Base-by-base conservation (phyloP, 768 basidiomycete genomes). In the Pholiota conissans region DNA sequence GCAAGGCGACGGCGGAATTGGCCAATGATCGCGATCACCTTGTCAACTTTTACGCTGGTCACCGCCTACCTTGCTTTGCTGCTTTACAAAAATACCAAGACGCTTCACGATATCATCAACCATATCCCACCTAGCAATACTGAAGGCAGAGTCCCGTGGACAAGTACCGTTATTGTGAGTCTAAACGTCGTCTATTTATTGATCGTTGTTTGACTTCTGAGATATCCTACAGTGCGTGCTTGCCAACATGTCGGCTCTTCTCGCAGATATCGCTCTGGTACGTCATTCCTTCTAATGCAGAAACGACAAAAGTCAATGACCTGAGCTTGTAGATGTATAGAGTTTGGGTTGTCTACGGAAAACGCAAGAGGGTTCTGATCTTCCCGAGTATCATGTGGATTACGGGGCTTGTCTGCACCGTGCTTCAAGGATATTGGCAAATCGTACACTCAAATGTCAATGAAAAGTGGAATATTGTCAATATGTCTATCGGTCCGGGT, bases 161-260 rank as follows among this genome's bases (percentile, higher is more conserved):
- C 45, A 16, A 42, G 42, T 3, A 55, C 55, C n/a, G 59, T 53
- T 22, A 56, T 60, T 16, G 59, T 60, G 27, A 52, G 59, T 45
- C n/a, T 4, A 37, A 54, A 35, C 11, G 18, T 49, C 29, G 30
- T 30, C 22, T 7, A n/a, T 24, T 49, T 10, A 32, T 32, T 6
- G 13, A 6, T 8, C 24, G n/a, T 35, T n/a, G 8, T 6, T 20
- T 42, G n/a, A 14, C 3, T 5, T 27, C 10, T n/a, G 9, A 5
- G 8, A 11, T 24, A 3, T 28, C 6, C 26, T n/a, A 32, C 14
- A 54, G 53, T 54, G 53, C 26, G 30, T 54, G 2, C 9, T 46
- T 2, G 53, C 53, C 7, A 56, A 49, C 26, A 39, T 28, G 14
- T 49, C 55, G 4, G 49, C 47, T 10, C 34, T 39, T 13, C 35